These are phyloP conservation scores for Huntiella bhutanensis DNA, from an alignment of 2,329 filamentous ascomycete genomes.

Conservation along the genomic window DNA sequence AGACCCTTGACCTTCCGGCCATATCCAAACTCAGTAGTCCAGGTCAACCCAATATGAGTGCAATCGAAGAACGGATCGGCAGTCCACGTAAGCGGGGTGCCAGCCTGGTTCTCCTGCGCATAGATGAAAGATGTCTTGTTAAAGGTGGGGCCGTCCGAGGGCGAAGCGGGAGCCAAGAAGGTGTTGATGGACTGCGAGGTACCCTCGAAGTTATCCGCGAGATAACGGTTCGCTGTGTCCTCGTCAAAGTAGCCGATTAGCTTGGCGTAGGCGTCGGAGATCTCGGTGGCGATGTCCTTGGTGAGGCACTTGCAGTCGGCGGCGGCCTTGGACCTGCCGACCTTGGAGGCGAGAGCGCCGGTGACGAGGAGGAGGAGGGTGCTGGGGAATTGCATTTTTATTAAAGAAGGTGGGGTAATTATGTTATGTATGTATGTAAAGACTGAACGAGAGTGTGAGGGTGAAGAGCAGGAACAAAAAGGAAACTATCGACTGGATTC, in stretches of 20 bases:
- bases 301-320: slow-evolving; percentile 11
- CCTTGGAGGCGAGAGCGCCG: slow-evolving; percentile 2
- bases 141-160: slow-evolving; percentile 11
- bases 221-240: slow-evolving; percentile 16
- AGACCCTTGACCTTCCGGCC: slow-evolving; percentile 11
- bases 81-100: slow-evolving; percentile 5
- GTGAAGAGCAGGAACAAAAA: background rate
- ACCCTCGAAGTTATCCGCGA: slow-evolving; percentile 11
- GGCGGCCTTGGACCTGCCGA: background rate
- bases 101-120: slow-evolving; percentile 8
- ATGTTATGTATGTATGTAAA: background rate
- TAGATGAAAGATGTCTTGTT: slow-evolving; percentile 10
- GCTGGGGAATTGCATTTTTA: slow-evolving; percentile 11
- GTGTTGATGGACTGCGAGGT: slow-evolving; percentile 13
- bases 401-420: background rate
- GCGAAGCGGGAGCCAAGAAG: slow-evolving; percentile 10
- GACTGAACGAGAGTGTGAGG: background rate
- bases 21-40: slow-evolving; percentile 11
- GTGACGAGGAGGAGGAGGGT: slow-evolving; percentile 4
- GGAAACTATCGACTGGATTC: no score
- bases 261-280: slow-evolving; percentile 22
- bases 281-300: slow-evolving; percentile 10
- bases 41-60: slow-evolving; percentile 11
- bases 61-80: slow-evolving; percentile 10
- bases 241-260: slow-evolving; percentile 37